phyloP scores from a whole-genome alignment of 2,329 filamentous ascomycete genomes.

The Calonectria hongkongensis region DNA sequence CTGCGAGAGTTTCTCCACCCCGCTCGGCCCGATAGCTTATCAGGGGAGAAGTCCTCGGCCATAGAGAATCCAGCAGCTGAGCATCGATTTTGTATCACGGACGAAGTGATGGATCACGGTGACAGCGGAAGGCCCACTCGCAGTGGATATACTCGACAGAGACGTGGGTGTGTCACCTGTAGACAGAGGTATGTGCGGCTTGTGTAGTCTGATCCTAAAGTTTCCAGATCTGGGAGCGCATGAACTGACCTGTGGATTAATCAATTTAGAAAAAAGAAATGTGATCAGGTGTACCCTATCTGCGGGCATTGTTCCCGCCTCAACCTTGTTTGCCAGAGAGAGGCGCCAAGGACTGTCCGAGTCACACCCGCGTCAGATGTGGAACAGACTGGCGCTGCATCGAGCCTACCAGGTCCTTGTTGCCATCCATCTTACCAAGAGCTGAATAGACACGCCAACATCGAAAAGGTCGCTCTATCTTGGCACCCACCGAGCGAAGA shows the following conservation, averaged over 20 bases:
- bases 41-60: background rate
- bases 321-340: conserved; percentile 43
- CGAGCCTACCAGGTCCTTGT: background rate
- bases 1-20: conserved; percentile 3
- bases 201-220: background rate
- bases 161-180: conserved; percentile 49
- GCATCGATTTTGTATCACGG: background rate
- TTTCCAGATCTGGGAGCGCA: too few relatives aligned
- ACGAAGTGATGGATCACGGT: conserved; percentile 1
- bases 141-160: conserved; percentile 47
- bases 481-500: background rate
- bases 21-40: background rate
- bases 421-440: conserved; percentile 16
- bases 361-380: background rate
- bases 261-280: conserved; percentile 44
- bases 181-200: conserved; percentile 38
- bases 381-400: background rate
- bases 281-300: conserved; percentile 43
- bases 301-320: conserved; percentile 47
- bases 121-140: conserved; percentile 8
- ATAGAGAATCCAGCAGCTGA: background rate
- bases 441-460: conserved; percentile 8
- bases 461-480: background rate
- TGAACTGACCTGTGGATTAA: background rate
- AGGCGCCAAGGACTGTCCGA: conserved; percentile 35